Percentiles rank a stretch among this genome's conserved stretches.
These are phyloP conservation scores for Coemansia sp. DNA, from an alignment of 192 early-diverging fungal genomes.

Conservation along the genomic window DNA sequence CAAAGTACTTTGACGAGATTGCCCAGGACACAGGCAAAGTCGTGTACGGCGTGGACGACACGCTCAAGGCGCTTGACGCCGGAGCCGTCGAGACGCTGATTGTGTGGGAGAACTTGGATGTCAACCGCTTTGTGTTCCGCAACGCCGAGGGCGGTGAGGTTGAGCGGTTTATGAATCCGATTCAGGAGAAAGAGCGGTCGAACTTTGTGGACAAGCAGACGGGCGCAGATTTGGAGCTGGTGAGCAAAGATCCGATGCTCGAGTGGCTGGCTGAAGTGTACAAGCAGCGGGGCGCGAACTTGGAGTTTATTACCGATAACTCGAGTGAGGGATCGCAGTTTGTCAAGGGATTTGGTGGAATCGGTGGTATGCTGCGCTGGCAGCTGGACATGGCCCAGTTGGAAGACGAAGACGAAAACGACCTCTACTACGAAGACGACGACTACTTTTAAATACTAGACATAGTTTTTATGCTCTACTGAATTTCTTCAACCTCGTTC, in stretches of 20 bases:
- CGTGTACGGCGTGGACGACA: conserved; percentile 95
- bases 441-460: conserved; percentile 16
- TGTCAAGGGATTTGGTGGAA: conserved; percentile 98
- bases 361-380: conserved; percentile 93
- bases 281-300: conserved; percentile 89
- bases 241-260: conserved; percentile 78
- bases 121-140: conserved; percentile 75
- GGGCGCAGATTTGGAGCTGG: conserved; percentile 77
- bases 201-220: conserved; percentile 69
- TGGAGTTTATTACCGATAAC: conserved; percentile 96
- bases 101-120: conserved; percentile 94
- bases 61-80: conserved; percentile 91
- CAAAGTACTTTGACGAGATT: conserved; percentile 96
- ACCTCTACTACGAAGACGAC: conserved; percentile 86
- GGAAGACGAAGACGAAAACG: conserved; percentile 84
- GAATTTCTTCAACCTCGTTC: no score
- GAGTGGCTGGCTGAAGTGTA: conserved; percentile 99
- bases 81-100: conserved; percentile 97
- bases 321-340: conserved; percentile 97
- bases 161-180: conserved; percentile 75
- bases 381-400: conserved; percentile 76
- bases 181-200: conserved; percentile 78
- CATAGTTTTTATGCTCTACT: neutral
- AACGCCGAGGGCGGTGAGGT: conserved; percentile 69
- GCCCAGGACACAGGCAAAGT: conserved; percentile 95